A percentile compares a stretch with the other conserved stretches of the same genome.
These are phyloP conservation scores for Coniochaeta sp. DNA, from an alignment of 2,329 filamentous ascomycete species.

Conservation along the genomic window DNA sequence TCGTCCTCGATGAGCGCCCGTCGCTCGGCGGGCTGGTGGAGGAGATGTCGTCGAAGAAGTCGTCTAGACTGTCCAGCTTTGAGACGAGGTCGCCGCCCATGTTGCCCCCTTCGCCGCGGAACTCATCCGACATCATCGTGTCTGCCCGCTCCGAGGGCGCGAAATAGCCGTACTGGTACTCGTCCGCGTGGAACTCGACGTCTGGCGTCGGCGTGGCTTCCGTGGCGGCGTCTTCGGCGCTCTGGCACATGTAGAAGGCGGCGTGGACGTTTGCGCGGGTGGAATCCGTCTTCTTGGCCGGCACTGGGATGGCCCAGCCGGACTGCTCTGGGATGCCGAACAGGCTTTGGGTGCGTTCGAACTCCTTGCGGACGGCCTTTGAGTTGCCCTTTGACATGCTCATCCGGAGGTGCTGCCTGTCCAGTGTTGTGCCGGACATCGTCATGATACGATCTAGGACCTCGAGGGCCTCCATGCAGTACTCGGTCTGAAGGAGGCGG, in stretches of 20 bases:
- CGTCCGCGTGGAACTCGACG: constrained; percentile 87
- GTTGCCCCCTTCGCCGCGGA: constrained; percentile 59
- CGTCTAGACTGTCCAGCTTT: constrained; percentile 71
- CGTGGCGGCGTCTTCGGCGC: constrained; percentile 48
- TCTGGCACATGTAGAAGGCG: constrained; percentile 89
- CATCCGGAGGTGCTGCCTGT: constrained; percentile 93
- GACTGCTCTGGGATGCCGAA: constrained; percentile 95
- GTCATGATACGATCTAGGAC: constrained; percentile 94
- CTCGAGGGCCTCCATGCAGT: constrained; percentile 84
- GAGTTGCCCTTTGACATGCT: constrained; percentile 92
- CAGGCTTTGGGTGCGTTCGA: constrained; percentile 85
- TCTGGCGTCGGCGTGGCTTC: constrained; percentile 70
- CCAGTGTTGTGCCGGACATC: constrained; percentile 85
- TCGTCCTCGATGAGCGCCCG: constrained; percentile 53
- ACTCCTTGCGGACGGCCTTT: constrained; percentile 82
- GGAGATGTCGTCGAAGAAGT: constrained; percentile 65
- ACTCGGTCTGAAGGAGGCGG: constrained; percentile 83
- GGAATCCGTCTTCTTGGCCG: constrained; percentile 78
- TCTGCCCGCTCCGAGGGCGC: constrained; percentile 66
- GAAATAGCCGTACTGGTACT: constrained; percentile 78
- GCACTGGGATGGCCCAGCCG: constrained; percentile 92
- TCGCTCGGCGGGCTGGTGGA: constrained; percentile 54
- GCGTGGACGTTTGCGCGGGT: constrained; percentile 92
- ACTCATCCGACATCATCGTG: constrained; percentile 89
- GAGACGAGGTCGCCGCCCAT: constrained; percentile 77